Evolutionary conservation across 108 stramenopile species (phyloP), one percentile per base, ranked within the genome.

Genomic region (Cyclotella baltica): DNA sequence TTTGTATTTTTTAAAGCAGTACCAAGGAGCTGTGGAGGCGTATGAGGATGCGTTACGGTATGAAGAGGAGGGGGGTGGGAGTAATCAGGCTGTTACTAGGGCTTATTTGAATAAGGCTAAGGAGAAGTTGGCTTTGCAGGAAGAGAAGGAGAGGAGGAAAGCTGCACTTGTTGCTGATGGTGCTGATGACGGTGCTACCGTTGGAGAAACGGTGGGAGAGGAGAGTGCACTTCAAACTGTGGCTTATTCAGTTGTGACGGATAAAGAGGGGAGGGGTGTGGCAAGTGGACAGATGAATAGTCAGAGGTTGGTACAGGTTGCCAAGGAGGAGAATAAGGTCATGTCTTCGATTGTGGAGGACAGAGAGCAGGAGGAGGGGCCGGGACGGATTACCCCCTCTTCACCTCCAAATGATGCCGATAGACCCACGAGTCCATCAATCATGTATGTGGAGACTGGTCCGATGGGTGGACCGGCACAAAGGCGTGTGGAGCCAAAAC

Each of bases 81-180:
- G 67, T 13, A 73, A 91, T 70, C 87, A 85, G 65, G 72, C 70
- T 15, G 88, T 93, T 33, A 96, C 95, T 25, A 68, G 69, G 47
- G 90, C 90, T 11, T 93, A 96, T 67, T 78, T 93, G 78, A 88
- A 89, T 80, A 96, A 96, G 83, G 95, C 95, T 2, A 89, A 82
- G 66, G 72, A 80, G 22, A 96, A 96, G 70, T 75, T 87, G 72
- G 81, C 83, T 3, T 74, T 72, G 57, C 90, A 93, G 63, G 74
- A 85, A 30, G 87, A 90, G 59, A 80, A 89, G 77, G 76, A 86
- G 64, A 65, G 67, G 66, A 65, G 73, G 61, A 78, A 61, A 58
- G 58, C 22, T 47, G 11, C 51, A 11, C 47, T 67, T 10, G 46
- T 37, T 6, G 63, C 53, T 18, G 68, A 59, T 16, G 89, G 62